Evolutionary conservation across 1,139 yeast genomes (phyloP), one percentile per base, ranked within the genome.

Genomic region (Wickerhamomyces sp.): DNA sequence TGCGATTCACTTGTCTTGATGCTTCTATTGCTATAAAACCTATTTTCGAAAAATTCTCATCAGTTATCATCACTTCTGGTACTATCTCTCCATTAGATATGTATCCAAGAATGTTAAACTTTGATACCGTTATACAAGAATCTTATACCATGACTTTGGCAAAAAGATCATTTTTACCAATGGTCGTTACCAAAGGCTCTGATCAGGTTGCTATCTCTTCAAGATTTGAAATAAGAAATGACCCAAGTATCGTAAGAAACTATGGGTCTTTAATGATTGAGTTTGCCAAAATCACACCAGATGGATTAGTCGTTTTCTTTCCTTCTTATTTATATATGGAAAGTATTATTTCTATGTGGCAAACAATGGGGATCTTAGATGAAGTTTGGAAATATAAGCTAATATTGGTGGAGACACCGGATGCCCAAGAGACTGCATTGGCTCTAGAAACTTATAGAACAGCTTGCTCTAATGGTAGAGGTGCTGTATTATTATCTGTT

Each of bases 21-120:
- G 98, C 98, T 0, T 89, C 97, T 0, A 94, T 94, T 51, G 98
- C 98, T 4, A 92, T 92, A 50, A 92, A 89, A 58, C 98, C 99
- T 0, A 92, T 92, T 0, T 92, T 92, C 68, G 97, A 92, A 38
- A 72, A 92, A 46, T 92, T 92, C 58, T 81, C 88, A n/a, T 84
- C 97, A 0, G 96, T 92, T 13, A 84, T 92, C 45, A 92, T 92
- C 46, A 92, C 99, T 0, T 87, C 96, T 1, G 99, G 99, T 52
- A 92, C 99, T 13, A 90, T 92, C 34, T 92, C 98, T 0, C 99
- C 99, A 1, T 74, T 92, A 60, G 98, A 94, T 57, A 92, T 92
- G 99, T 92, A 92, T 59, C 99, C 99, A 6, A 82, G 88, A 55
- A 92, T 92, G 98, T 70, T 92, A 47, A 85, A 90, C 57, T 92